These are phyloP conservation scores for Piromyces sp. DNA, from an alignment of 192 early-diverging fungal species.

Conservation along the genomic window DNA sequence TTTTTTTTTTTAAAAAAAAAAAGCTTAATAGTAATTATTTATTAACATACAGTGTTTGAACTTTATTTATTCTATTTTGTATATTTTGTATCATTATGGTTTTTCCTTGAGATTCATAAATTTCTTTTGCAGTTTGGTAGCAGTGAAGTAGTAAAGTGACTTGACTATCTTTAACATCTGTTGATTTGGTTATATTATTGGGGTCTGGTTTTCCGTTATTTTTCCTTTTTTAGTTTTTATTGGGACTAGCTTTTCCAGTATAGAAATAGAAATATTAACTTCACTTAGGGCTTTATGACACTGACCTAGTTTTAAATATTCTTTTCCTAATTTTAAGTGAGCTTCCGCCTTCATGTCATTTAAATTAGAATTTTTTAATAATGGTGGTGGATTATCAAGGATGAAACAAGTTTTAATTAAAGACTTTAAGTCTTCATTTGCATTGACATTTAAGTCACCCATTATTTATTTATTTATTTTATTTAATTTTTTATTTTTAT, in stretches of 20 bases:
- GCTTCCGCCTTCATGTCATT: background rate
- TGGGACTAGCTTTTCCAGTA: background rate
- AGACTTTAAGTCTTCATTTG: background rate
- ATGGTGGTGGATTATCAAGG: background rate
- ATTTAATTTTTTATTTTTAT: no score
- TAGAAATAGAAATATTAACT: background rate
- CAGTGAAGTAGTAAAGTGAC: background rate
- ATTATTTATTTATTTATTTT: background rate
- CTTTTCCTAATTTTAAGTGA: background rate
- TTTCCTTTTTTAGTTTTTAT: background rate
- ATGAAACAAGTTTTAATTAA: background rate
- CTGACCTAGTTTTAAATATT: background rate
- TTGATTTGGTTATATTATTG: background rate
- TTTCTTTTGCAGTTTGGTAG: background rate
- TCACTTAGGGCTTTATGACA: background rate
- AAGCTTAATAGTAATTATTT: background rate
- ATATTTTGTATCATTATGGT: background rate
- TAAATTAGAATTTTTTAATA: background rate
- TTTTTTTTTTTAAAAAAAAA: no score
- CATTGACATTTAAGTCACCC: background rate
- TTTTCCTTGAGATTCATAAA: background rate
- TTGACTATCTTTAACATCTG: background rate
- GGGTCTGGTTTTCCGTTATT: background rate
- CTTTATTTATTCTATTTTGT: background rate
- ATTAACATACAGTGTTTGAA: background rate